These are phyloP conservation scores for Trypethelium eluteriae DNA, from an alignment of 495 filamentous ascomycete genomes.

Conservation along the genomic window DNA sequence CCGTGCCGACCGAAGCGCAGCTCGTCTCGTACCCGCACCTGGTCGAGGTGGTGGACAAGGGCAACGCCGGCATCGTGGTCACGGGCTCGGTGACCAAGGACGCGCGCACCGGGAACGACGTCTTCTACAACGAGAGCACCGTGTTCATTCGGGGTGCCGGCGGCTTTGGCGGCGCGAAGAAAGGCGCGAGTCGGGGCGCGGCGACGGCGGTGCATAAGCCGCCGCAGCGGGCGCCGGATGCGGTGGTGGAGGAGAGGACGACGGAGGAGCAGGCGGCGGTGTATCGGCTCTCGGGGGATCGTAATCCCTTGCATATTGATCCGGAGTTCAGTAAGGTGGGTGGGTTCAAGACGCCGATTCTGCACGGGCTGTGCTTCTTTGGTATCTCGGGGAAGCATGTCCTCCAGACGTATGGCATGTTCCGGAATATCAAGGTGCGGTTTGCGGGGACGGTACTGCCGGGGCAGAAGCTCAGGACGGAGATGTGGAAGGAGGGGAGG, in stretches of 20 bases:
- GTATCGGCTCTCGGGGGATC: constrained; percentile 90
- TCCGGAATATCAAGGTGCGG: constrained; percentile 91
- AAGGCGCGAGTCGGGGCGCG: constrained; percentile 68
- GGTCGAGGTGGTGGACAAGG: constrained; percentile 93
- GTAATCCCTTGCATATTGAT: constrained; percentile 92
- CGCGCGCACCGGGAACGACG: constrained; percentile 64
- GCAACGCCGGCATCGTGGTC: constrained; percentile 78
- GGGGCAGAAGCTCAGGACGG: constrained; percentile 87
- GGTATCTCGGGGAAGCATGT: constrained; percentile 87
- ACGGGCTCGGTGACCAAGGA: constrained; percentile 76
- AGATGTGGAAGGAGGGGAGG: constrained; percentile 97
- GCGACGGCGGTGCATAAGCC: constrained; percentile 70
- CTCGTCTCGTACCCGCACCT: constrained; percentile 78
- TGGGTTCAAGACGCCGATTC: constrained; percentile 89
- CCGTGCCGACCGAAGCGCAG: constrained; percentile 79
- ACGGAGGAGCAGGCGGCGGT: constrained; percentile 88
- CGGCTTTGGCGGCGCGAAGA: constrained; percentile 81
- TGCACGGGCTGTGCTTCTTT: constrained; percentile 94
- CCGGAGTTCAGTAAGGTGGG: constrained; percentile 90
- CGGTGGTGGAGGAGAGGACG: constrained; percentile 79
- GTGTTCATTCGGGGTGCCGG: constrained; percentile 89
- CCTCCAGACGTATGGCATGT: constrained; percentile 71
- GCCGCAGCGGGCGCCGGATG: constrained; percentile 69
- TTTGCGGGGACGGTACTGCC: constrained; percentile 91
- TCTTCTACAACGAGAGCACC: constrained; percentile 95